Conservation (phyloP, 495 filamentous ascomycete genomes). For the Lasiosphaeria miniovina region DNA sequence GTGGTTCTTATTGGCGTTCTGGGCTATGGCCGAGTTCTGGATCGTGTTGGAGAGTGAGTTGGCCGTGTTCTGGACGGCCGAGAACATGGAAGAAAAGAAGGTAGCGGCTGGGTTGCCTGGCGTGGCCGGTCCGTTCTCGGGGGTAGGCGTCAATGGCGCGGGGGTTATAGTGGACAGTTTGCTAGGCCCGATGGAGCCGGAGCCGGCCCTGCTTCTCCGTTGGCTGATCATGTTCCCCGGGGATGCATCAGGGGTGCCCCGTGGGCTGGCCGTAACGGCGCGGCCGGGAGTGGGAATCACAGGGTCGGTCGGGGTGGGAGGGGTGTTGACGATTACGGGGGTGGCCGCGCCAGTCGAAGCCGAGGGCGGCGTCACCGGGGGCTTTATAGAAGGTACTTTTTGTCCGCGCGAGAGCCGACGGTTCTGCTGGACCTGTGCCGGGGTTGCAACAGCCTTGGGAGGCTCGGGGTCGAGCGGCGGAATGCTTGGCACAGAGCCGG, state of each 20-base stretch:
- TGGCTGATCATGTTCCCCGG: slow-evolving; percentile 72
- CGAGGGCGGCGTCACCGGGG: slow-evolving; percentile 40
- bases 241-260: slow-evolving; percentile 35
- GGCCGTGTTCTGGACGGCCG: slow-evolving; percentile 92
- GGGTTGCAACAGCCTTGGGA: slow-evolving; percentile 11
- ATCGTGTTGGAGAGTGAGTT: slow-evolving; percentile 79
- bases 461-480: slow-evolving; percentile 16
- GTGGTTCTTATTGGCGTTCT: slow-evolving; percentile 40
- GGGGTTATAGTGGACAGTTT: slow-evolving; percentile 81
- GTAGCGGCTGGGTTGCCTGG: slow-evolving; percentile 48
- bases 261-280: slow-evolving; percentile 15
- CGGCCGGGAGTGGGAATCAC: slow-evolving; percentile 21
- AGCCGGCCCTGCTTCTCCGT: slow-evolving; percentile 54
- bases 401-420: slow-evolving; percentile 30
- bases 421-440: slow-evolving; percentile 14
- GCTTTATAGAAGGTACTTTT: slow-evolving; percentile 35
- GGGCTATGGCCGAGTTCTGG: slow-evolving; percentile 53
- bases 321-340: slow-evolving; percentile 57
- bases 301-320: slow-evolving; percentile 52
- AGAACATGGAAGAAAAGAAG: slow-evolving; percentile 92
- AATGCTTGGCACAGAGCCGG: slow-evolving; percentile 17
- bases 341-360: slow-evolving; percentile 35
- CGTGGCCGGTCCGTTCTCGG: slow-evolving; percentile 44
- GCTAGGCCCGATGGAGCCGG: slow-evolving; percentile 69
- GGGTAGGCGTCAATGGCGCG: slow-evolving; percentile 70